Conservation (phyloP, 176 grass and related monocot species). For the Carex kokanica region DNA sequence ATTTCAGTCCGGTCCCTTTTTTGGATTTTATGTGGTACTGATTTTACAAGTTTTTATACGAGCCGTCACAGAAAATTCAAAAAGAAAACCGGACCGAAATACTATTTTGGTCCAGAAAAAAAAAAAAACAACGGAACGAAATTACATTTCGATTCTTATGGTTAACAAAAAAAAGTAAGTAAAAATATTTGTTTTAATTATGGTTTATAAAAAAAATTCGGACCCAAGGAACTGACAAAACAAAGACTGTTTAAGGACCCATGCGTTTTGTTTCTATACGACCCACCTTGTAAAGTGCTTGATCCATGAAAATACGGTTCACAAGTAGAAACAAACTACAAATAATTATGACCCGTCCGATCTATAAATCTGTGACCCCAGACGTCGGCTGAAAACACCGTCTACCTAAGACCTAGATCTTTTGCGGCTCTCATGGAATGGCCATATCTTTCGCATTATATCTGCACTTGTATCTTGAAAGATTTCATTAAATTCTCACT, state of each 20-base stretch:
- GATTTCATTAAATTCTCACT: not conserved
- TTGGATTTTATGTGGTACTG: no score
- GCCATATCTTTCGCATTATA: not conserved
- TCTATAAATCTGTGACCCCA: not conserved
- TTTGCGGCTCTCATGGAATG: not conserved
- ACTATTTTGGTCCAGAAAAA: no score
- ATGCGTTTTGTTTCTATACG: not conserved
- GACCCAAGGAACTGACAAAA: not conserved
- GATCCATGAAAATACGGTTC: not conserved
- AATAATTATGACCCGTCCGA: not conserved
- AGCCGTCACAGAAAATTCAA: no score
- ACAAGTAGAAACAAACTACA: not conserved
- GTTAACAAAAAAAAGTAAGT: no score
- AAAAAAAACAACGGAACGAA: no score
- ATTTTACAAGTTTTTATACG: no score
- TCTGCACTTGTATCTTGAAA: not conserved
- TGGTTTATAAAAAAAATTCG: no score
- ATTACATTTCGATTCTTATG: no score
- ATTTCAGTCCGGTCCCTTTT: no score
- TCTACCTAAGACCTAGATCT: not conserved
- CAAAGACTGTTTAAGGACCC: not conserved
- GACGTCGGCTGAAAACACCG: not conserved
- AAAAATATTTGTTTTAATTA: no score
- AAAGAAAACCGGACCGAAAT: no score
- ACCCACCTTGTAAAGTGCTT: not conserved